Evolutionary conservation across 164 flowering plant species (phyloP).

Genomic region (Protea cynaroides): DNA sequence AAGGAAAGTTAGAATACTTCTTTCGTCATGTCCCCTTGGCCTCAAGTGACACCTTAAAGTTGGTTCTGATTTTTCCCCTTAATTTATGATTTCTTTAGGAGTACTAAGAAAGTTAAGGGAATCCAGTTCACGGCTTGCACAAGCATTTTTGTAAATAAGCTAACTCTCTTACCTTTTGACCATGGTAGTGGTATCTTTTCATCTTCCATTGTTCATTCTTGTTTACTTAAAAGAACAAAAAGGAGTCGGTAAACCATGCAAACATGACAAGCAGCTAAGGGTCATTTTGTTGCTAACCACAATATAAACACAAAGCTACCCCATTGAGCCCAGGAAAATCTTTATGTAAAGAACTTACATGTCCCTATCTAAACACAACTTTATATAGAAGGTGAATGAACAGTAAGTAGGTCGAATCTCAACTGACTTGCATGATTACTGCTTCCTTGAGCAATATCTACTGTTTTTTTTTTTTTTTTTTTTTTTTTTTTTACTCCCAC

Average conservation of each 20-base stretch:
- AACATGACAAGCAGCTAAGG: slow-evolving; percentile 18
- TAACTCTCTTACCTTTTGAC: slow-evolving; percentile 24
- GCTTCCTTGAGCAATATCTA: background rate
- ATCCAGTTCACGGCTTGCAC: slow-evolving; percentile 15
- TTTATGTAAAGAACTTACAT: slow-evolving; percentile 7
- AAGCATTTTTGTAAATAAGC: slow-evolving; percentile 19
- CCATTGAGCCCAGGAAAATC: slow-evolving; percentile 10
- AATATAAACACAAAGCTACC: background rate
- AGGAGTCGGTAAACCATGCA: slow-evolving; percentile 20
- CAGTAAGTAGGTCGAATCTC: slow-evolving; percentile 7
- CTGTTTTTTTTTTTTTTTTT: no score
- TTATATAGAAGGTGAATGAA: background rate
- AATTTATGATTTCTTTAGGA: slow-evolving; percentile 9
- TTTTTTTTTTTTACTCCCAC: background rate
- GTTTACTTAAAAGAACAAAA: background rate
- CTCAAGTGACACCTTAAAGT: slow-evolving; percentile 16
- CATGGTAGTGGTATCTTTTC: slow-evolving; percentile 20
- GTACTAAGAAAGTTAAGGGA: slow-evolving; percentile 23
- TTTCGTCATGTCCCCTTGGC: slow-evolving; percentile 24
- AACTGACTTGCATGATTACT: slow-evolving; percentile 5
- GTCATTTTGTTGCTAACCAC: slow-evolving; percentile 4
- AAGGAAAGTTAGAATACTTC: slow-evolving; percentile 7
- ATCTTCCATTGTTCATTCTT: slow-evolving; percentile 2
- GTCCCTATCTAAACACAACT: slow-evolving; percentile 1
- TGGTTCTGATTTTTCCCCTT: slow-evolving; percentile 15